phyloP scores from a whole-genome alignment of 2,329 filamentous ascomycete species.

The Exophiala mesophila region DNA sequence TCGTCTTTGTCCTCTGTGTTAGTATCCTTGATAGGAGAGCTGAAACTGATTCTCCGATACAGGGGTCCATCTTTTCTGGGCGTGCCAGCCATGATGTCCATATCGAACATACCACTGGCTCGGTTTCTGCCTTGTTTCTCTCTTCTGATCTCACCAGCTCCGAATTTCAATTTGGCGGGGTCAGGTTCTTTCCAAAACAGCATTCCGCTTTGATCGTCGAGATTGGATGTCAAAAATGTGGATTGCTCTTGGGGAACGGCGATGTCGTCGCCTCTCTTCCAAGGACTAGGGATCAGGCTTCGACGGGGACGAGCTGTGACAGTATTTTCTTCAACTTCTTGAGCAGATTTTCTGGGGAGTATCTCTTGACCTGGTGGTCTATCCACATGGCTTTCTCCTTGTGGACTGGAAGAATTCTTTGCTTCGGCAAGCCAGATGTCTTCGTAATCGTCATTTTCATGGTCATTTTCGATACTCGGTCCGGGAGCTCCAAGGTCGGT shows the following conservation, averaged over 20 bases:
- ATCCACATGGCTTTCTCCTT: not conserved
- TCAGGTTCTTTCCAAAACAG: conserved; percentile 18
- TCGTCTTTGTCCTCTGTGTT: not conserved
- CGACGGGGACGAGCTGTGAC: conserved; percentile 22
- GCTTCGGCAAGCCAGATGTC: conserved; percentile 44
- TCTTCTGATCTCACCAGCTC: conserved; percentile 16
- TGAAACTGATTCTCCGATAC: not conserved
- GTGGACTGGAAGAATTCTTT: conserved; percentile 36
- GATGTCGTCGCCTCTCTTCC: conserved; percentile 29
- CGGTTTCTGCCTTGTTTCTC: conserved; percentile 12
- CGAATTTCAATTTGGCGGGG: conserved; percentile 13
- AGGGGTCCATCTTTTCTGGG: conserved; percentile 10
- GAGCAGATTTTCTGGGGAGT: conserved; percentile 1
- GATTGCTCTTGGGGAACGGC: conserved; percentile 21
- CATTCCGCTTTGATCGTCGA: conserved; percentile 21
- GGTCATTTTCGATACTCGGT: conserved; percentile 12
- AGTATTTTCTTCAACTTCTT: conserved; percentile 18
- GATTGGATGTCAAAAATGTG: conserved; percentile 14
- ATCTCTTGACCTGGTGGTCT: conserved; percentile 18
- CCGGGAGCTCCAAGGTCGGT: conserved; percentile 4
- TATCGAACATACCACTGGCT: conserved; percentile 21
- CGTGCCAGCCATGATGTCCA: conserved; percentile 21
- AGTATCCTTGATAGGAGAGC: not conserved
- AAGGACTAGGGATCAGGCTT: conserved; percentile 31
- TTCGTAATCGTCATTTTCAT: conserved; percentile 33